Percentiles rank a stretch among this genome's conserved stretches.
Conservation (phyloP, 2,329 filamentous ascomycete genomes). For the Colletotrichum limetticola region DNA sequence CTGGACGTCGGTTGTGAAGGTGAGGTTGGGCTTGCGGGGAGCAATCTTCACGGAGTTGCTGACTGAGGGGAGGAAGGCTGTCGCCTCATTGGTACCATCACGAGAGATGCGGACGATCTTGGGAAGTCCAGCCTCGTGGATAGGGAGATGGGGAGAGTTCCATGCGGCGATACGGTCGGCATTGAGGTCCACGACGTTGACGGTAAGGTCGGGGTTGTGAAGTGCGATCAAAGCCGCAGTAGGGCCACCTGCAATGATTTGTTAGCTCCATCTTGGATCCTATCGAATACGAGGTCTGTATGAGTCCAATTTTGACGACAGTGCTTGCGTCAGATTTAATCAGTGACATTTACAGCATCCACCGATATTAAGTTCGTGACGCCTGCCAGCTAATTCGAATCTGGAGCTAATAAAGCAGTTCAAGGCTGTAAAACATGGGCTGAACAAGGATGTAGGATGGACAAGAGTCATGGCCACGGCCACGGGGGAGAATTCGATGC, state of each 20-base stretch:
- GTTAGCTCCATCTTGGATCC: constrained; percentile 13
- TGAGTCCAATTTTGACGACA: neutral
- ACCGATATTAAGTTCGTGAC: neutral
- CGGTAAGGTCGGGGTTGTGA: constrained; percentile 75
- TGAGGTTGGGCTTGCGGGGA: constrained; percentile 71
- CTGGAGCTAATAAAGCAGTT: neutral
- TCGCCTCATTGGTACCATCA: constrained; percentile 62
- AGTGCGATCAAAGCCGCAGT: constrained; percentile 80
- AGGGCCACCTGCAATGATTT: constrained; percentile 67
- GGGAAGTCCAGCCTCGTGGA: constrained; percentile 78
- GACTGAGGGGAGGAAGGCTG: constrained; percentile 51
- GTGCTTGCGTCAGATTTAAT: neutral
- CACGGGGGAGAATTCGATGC: neutral
- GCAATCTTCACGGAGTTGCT: constrained; percentile 47
- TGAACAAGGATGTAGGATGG: neutral
- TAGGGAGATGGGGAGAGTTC: constrained; percentile 79
- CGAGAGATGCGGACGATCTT: constrained; percentile 75
- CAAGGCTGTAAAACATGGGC: neutral
- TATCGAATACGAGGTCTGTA: constrained; percentile 1
- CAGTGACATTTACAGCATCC: neutral
- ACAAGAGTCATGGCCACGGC: constrained; percentile 8
- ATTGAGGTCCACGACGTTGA: constrained; percentile 81
- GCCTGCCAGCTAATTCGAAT: neutral
- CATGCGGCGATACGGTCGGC: constrained; percentile 73
- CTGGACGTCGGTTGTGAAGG: constrained; percentile 77